Base-by-base conservation (phyloP, 192 early-diverging fungal genomes). In the Lunasporangiospora selenospora region DNA sequence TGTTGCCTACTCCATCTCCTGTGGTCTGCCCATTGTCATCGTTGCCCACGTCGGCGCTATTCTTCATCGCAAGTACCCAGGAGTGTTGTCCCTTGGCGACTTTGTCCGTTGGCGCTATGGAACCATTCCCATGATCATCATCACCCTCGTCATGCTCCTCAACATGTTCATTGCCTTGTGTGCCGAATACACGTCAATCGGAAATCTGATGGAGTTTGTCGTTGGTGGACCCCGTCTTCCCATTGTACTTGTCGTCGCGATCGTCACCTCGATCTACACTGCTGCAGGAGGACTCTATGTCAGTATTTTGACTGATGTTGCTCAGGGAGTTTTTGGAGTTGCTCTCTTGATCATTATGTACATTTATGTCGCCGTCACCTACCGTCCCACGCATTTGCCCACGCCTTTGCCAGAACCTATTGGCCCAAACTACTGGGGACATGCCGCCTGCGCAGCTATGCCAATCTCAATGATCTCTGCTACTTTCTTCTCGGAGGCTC, bases 181-280 rank as follows among this genome's bases (percentile, higher is more conserved):
- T 48, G 85, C 85, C 32, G 89, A 90, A 76, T 80, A 89, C 50
- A 87, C 88, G 18, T 84, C 87, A 8, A 84, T 90, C 31, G 80
- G 80, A 60, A 77, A 84, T 46, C 64, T 88, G 36, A 77, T 88
- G 51, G 60, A 71, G 46, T 67, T 78, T 13, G 73, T 88, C 52
- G 80, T 85, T 46, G 85, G 86, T 3, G 64, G 83, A 12, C 48
- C 86, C 2, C 81, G 83, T 55, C 77, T 85, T 8, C 78, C 71
- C 19, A 85, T 84, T 8, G 77, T 88, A 56, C 75, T 87, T 31
- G 55, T 83, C 15, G 81, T 88, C 30, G 85, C 85, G 38, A 60
- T 87, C 9, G 71, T 89, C 31, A 89, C 87, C 3, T 87, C 88
- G 7, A 79, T 87, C 19, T 89, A 89, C 56, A 89, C 88, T 9